Base-by-base conservation (phyloP, 208 protist genomes). In the Acanthamoeba quina region DNA sequence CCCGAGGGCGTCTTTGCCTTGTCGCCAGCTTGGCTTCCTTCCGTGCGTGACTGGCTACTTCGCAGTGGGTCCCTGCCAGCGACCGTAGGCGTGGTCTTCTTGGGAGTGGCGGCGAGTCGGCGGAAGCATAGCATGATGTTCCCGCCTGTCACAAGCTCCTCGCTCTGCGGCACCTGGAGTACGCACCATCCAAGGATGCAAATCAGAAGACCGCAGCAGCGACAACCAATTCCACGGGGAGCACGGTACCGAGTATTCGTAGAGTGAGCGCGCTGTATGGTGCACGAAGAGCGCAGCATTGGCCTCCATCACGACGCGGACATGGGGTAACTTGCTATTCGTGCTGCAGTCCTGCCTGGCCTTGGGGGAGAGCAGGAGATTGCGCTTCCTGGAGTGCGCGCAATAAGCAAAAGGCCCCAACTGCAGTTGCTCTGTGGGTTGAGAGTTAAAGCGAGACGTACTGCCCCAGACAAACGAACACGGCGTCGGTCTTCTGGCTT, bases 331-430 rank as follows among this genome's bases (percentile, higher is more conserved):
- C 78, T 86, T 86, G 78, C 78, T 62, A 3, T 0, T 24, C 49
- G 62, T 41, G 10, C 7, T 41, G 29, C 19, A 86, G 19, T 58
- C 78, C 47, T 56, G 72, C 26, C 44, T 26, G 49, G 47, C n/a
- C 78, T 86, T 86, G 19, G 78, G 78, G 29, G 78, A 86, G 41
- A 86, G 78, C 78, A 86, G 78, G 7, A 86, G 19, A 37, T 86
- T 86, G 44, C 78, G 78, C 13, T 62, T 86, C 26, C 74, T 83
- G 31, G 21, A 83, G n/a, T 4, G 7, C 47, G 68, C 13, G 10
- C 0, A 26, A 31, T 19, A 7, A 83, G 24, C 47, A 64, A 64
- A n/a, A 5, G 21, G 24, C 5, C 11, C 15, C 68, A 76, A 17
- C 3, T 4, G 6, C 37, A 76, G 31, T 26, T 76, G 31, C 24